Evolutionary conservation across 1,139 yeast species (phyloP), one percentile per base, ranked within the genome.

Genomic region (Debaryomycetaceae sp.): DNA sequence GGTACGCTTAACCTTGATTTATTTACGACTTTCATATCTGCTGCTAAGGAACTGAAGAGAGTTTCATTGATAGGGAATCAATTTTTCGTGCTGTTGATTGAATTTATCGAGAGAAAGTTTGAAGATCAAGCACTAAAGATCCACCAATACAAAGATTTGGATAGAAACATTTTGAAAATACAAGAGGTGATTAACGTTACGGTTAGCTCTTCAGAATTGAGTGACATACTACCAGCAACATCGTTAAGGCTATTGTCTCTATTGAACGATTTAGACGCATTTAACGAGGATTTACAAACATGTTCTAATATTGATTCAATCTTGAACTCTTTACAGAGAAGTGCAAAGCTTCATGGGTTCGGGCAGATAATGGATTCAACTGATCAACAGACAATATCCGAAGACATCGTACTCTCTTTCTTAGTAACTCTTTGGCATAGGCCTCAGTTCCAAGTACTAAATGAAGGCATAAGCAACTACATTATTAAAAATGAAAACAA

Each of bases 81-180:
- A 3, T 63, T 66, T 38, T 63, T 59, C 44, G 13, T 34, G 4
- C 41, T 42, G 5, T 59, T 60, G 42, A 60, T 65, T 20, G 40
- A 39, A 6, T 65, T 68, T 44, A 53, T 72, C 8, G 75, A 72
- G 42, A 44, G 51, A 4, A 45, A 71, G 11, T 73, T 60, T 47
- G 50, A 47, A 4, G 63, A 63, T 4, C 44, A 49, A 1, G 56
- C 60, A 8, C 77, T 76, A 0, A 50, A 52, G 24, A 61, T 63
- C 4, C 78, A 74, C 49, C 75, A 72, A 49, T 71, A 63, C 53
- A 47, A 59, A 42, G 53, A 69, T 46, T 47, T 58, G 36, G 69
- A 72, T 33, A 53, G 55, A 38, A 70, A 60, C 49, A 49, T 71
- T 22, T 65, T 65, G 38, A 51, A 67, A 27, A 57, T 72, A 5